A percentile compares a stretch with the other conserved stretches of the same genome.
Evolutionary conservation across 352 stramenopile genomes (phyloP).

Genomic region (Pythium phragmiticola): DNA sequence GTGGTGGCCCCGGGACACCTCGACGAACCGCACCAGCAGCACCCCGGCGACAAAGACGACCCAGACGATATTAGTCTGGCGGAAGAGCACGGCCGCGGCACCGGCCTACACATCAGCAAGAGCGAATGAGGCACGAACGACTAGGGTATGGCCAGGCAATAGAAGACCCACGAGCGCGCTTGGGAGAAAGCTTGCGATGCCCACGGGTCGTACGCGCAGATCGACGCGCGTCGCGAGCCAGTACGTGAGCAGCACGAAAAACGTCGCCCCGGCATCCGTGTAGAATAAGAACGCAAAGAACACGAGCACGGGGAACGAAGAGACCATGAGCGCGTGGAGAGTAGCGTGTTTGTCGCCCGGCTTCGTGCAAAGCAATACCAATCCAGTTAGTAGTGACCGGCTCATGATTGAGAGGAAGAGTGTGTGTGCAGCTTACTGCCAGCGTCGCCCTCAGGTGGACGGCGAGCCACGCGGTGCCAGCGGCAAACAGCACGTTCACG

Average conservation of each 20-base stretch:
- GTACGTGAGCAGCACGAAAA: slow-evolving; percentile 88
- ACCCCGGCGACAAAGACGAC: slow-evolving; percentile 83
- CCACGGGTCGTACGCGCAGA: slow-evolving; percentile 34
- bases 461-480: slow-evolving; percentile 54
- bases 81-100: slow-evolving; percentile 74
- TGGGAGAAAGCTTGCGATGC: slow-evolving; percentile 41
- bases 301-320: slow-evolving; percentile 79
- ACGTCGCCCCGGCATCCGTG: slow-evolving; percentile 83
- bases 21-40: slow-evolving; percentile 63
- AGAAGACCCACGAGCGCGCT: slow-evolving; percentile 55
- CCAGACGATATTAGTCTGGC: slow-evolving; percentile 92
- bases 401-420: neutral
- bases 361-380: slow-evolving; percentile 7
- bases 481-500: slow-evolving; percentile 80
- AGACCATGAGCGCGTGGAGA: slow-evolving; percentile 70
- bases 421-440: slow-evolving; percentile 19
- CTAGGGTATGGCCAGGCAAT: neutral
- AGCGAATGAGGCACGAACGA: slow-evolving; percentile 1
- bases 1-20: slow-evolving; percentile 56
- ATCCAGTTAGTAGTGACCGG: neutral
- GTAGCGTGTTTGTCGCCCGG: slow-evolving; percentile 43
- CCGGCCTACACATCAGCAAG: slow-evolving; percentile 45
- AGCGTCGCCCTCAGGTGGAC: slow-evolving; percentile 45
- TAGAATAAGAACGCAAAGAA: slow-evolving; percentile 92
- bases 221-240: slow-evolving; percentile 58